A percentile compares a stretch with the other conserved stretches of the same genome.
Conservation (phyloP, 345 rosid species). For the Lepidium aucheri region DNA sequence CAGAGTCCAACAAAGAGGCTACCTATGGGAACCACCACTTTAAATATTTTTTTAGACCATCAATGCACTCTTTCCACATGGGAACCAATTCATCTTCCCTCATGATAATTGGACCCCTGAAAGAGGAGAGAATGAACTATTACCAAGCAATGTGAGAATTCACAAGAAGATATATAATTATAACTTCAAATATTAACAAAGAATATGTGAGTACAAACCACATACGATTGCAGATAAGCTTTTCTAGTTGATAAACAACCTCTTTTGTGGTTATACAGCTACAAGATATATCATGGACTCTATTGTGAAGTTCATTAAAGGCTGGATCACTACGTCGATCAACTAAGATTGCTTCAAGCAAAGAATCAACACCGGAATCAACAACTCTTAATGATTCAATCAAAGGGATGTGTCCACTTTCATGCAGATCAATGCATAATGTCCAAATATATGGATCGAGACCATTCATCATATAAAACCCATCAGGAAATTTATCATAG, state of each 20-base stretch:
- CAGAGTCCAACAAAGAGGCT: conserved; percentile 89
- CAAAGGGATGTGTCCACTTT: conserved; percentile 85
- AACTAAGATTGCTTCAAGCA: conserved; percentile 73
- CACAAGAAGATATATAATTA: conserved; percentile 24
- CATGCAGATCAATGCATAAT: conserved; percentile 75
- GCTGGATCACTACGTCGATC: conserved; percentile 69
- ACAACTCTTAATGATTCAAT: conserved; percentile 73
- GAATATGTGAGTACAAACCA: conserved; percentile 53
- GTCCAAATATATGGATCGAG: conserved; percentile 91
- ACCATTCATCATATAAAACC: conserved; percentile 84
- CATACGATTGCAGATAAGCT: conserved; percentile 83
- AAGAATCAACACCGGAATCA: conserved; percentile 51
- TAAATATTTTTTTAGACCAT: conserved; percentile 71
- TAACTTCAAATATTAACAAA: background rate
- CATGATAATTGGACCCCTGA: conserved; percentile 60
- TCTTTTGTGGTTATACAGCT: conserved; percentile 70
- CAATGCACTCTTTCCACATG: conserved; percentile 71
- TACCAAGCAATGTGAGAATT: conserved; percentile 22
- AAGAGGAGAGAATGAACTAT: background rate
- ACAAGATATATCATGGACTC: conserved; percentile 62
- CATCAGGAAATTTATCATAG: conserved; percentile 90
- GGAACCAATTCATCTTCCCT: conserved; percentile 67
- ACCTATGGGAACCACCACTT: conserved; percentile 86
- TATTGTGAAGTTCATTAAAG: conserved; percentile 76
- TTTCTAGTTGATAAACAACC: conserved; percentile 89